These are phyloP conservation scores for Urochloa ruziziensis DNA, from an alignment of 176 grass and related monocot genomes.

Conservation along the genomic window DNA sequence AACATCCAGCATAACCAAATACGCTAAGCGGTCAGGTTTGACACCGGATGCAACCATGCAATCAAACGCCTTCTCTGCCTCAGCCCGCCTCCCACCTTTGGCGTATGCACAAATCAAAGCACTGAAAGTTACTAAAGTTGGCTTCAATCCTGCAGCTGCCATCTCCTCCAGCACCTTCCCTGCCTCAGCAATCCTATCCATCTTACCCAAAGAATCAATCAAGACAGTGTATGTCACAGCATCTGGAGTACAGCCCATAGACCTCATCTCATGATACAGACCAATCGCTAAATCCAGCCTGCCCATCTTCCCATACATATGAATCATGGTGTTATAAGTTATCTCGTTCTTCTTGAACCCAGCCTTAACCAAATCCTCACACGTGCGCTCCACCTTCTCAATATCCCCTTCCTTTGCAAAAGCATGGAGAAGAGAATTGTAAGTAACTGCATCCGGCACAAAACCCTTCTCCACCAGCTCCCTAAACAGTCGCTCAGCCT, in stretches of 20 bases:
- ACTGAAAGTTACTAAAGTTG: constrained; percentile 78
- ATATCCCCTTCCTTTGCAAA: constrained; percentile 72
- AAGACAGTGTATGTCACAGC: constrained; percentile 82
- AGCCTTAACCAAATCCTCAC: constrained; percentile 68
- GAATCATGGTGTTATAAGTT: constrained; percentile 94
- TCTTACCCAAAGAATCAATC: constrained; percentile 88
- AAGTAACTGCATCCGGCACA: constrained; percentile 73
- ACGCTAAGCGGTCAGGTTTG: constrained; percentile 76
- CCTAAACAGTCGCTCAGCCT: constrained; percentile 59
- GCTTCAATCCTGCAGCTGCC: constrained; percentile 69
- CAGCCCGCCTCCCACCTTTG: constrained; percentile 66
- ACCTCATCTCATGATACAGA: constrained; percentile 86
- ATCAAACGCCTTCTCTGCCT: constrained; percentile 68
- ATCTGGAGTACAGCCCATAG: constrained; percentile 71
- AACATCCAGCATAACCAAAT: constrained; percentile 86
- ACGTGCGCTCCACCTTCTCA: constrained; percentile 64
- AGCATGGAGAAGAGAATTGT: constrained; percentile 79
- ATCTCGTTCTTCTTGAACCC: constrained; percentile 89
- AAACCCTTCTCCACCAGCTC: constrained; percentile 78
- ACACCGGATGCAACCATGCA: constrained; percentile 65
- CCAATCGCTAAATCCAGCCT: constrained; percentile 65
- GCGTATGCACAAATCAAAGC: constrained; percentile 87
- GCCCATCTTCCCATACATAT: constrained; percentile 87
- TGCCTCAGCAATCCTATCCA: constrained; percentile 79
- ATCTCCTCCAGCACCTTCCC: constrained; percentile 71